phyloP scores from a whole-genome alignment of 2,329 filamentous ascomycete species.

The Cladosporium sp. region DNA sequence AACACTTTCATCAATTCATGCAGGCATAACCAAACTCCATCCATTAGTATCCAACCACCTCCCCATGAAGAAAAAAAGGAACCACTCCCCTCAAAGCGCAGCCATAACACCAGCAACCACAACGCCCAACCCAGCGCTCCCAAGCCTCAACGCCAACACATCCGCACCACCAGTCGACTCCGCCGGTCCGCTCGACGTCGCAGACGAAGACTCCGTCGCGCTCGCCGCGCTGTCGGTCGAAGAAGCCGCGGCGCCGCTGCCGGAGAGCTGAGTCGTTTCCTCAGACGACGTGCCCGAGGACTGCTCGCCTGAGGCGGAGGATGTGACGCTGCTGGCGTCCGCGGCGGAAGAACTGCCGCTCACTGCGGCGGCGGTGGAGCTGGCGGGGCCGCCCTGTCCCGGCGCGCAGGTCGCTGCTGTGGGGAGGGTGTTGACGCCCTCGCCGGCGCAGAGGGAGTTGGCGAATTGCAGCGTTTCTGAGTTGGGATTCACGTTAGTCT shows the following conservation, averaged over 20 bases:
- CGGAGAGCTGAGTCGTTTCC: neutral
- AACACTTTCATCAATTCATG: neutral
- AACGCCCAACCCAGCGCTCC: slow-evolving; percentile 11
- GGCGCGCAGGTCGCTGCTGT: neutral
- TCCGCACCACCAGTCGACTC: slow-evolving; percentile 9
- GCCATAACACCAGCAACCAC: slow-evolving; percentile 20
- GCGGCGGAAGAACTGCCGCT: neutral
- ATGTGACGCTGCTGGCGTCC: neutral
- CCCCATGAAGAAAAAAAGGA: too few relatives aligned
- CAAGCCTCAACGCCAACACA: neutral
- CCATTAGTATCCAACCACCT: too few relatives aligned
- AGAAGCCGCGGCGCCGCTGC: neutral
- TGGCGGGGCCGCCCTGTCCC: slow-evolving; percentile 15
- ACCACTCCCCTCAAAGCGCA: too few relatives aligned
- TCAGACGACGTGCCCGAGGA: neutral
- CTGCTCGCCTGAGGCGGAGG: neutral
- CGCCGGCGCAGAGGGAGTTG: slow-evolving; percentile 35
- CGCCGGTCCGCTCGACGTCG: slow-evolving; percentile 1
- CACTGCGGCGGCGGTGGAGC: slow-evolving; percentile 12
- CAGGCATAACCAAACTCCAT: neutral
- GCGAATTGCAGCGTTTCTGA: slow-evolving; percentile 42
- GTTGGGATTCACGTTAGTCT: too few relatives aligned
- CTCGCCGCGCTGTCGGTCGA: slow-evolving; percentile 1
- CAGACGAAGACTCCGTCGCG: neutral
- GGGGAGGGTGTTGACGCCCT: slow-evolving; percentile 34